Conservation (phyloP, 169 alveolate genomes). For the Plasmodium yoelii region DNA sequence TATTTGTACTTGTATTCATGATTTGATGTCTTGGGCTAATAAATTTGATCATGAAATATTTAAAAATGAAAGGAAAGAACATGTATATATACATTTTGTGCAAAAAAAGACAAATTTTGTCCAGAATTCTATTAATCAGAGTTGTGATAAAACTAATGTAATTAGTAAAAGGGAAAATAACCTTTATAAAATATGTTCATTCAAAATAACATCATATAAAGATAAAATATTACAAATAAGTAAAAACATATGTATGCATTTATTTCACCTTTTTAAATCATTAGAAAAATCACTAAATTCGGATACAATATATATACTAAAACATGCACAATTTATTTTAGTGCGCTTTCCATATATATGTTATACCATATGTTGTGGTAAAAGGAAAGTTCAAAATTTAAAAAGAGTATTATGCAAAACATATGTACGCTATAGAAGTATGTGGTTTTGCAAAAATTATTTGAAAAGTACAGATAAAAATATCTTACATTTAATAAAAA, state of each 20-base stretch:
- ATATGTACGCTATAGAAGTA: not conserved
- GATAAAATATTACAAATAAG: conserved; percentile 20
- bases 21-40: conserved; percentile 32
- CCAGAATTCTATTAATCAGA: not conserved
- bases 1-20: conserved; percentile 10
- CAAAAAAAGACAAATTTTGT: not conserved
- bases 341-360: conserved; percentile 30
- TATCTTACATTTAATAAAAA: conserved; percentile 12
- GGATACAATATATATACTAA: conserved; percentile 20
- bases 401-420: not conserved
- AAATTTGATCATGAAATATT: conserved; percentile 1
- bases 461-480: not conserved
- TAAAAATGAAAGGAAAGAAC: not conserved
- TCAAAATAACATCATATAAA: conserved; percentile 10
- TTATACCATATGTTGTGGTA: conserved; percentile 7
- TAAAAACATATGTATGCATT: conserved; percentile 6
- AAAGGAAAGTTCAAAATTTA: not conserved
- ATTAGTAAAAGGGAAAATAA: not conserved
- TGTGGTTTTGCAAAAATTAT: not conserved
- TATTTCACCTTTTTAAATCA: conserved; percentile 15
- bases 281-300: conserved; percentile 3
- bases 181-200: conserved; percentile 10
- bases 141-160: not conserved
- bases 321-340: conserved; percentile 14
- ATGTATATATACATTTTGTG: conserved; percentile 20